Conservation (phyloP, 2,329 filamentous ascomycete species). For the Beauveria rudraprayagi region DNA sequence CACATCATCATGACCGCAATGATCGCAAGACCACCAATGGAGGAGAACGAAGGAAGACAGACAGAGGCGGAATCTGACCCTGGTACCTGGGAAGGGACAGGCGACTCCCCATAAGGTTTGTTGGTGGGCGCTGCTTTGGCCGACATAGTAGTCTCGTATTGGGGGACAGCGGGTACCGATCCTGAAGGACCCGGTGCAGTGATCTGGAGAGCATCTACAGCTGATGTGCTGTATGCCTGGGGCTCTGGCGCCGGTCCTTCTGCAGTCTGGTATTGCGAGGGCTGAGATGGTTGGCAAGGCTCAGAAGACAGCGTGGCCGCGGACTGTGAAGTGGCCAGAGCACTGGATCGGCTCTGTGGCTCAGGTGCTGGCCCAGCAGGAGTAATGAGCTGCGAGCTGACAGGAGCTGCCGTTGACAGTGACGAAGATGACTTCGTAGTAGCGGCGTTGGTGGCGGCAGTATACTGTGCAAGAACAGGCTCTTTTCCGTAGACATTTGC, state of each 20-base stretch:
- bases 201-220: slow-evolving; percentile 12
- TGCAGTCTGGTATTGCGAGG: slow-evolving; percentile 7
- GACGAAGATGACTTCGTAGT: slow-evolving; percentile 8
- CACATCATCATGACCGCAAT: slow-evolving; percentile 21
- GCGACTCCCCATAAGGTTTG: slow-evolving; percentile 15
- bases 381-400: slow-evolving; percentile 6
- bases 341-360: background rate
- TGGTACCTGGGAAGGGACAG: slow-evolving; percentile 20
- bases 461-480: slow-evolving; percentile 11
- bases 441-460: slow-evolving; percentile 2
- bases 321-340: slow-evolving; percentile 1
- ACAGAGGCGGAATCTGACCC: slow-evolving; percentile 20
- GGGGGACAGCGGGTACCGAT: slow-evolving; percentile 9
- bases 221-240: slow-evolving; percentile 12
- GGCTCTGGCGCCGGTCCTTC: slow-evolving; percentile 13
- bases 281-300: background rate
- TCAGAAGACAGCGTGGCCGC: background rate
- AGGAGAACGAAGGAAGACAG: slow-evolving; percentile 16
- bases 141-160: slow-evolving; percentile 19
- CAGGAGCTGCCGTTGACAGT: slow-evolving; percentile 2
- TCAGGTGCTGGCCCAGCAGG: slow-evolving; percentile 3
- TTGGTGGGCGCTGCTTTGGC: slow-evolving; percentile 16
- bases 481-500: slow-evolving; percentile 24
- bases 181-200: background rate
- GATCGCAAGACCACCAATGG: slow-evolving; percentile 20